Evolutionary conservation across 2,329 filamentous ascomycete genomes (phyloP), one percentile per base, ranked within the genome.

Genomic region (Lachnum nothofagi): DNA sequence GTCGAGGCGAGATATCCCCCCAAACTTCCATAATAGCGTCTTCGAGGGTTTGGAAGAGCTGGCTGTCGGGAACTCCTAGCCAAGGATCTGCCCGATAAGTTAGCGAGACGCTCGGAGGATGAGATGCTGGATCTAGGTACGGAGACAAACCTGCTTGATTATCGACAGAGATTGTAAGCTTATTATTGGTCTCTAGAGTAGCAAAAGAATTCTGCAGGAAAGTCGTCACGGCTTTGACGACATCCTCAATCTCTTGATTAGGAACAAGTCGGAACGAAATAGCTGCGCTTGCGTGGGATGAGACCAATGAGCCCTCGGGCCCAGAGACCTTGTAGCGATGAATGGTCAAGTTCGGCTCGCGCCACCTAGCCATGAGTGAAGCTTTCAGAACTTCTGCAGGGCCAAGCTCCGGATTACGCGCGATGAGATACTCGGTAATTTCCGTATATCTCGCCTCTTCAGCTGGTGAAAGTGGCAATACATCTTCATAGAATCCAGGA

Each of bases 281-380:
- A 42, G 90, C 85, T 4, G 91, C 90, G 61, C 86, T 91, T 7
- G 91, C 93, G 58, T 90, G 83, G 54, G 88, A 85, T 35, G 91
- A 94, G 52, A 98, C 95, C 23, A 97, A 82, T 41, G 90, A 93
- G 1, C 90, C 88, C 59, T 94, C 93, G 1, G 89, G 90, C 0
- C 91, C 91, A 0, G 91, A 95, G 0, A 91, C 90, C 61, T 94
- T 89, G 67, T 97, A 90, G 6, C 88, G 80, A 68, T 98, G 93
- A 37, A 97, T 87, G 0, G 93, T 97, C 44, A 98, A 73, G 42
- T 94, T 95, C 0, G 93, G 90, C 63, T 97, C 91, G 19, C 93
- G 83, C 93, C 93, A 98, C 48, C 91, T 80, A 9, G 91, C 87
- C 86, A 95, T 95, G 5, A 98, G 76, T 2, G 86, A 90, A 31